Conservation (phyloP, 441 rosid genomes). For the Populus trichocarpa region DNA sequence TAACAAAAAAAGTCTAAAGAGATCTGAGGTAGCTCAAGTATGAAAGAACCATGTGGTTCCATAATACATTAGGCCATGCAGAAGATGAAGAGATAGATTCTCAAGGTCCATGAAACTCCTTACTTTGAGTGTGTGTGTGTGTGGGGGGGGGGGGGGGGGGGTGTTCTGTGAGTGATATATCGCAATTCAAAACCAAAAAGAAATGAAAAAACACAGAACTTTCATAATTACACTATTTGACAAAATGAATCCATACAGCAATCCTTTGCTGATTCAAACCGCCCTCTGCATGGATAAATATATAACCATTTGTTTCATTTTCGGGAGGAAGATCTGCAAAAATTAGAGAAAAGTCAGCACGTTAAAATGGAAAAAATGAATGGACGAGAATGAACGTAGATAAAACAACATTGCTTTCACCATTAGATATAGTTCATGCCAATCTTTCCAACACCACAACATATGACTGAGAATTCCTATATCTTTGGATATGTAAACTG, state of each 20-base stretch:
- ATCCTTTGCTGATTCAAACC: constrained; percentile 98
- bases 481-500: not conserved
- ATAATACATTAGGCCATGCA: too few relatives aligned
- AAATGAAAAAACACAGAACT: constrained; percentile 6
- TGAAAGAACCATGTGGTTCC: too few relatives aligned
- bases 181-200: not conserved
- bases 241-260: constrained; percentile 61
- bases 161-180: too few relatives aligned
- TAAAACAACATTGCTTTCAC: not conserved
- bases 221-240: constrained; percentile 13
- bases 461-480: not conserved
- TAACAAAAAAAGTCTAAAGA: too few relatives aligned
- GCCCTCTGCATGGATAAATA: constrained; percentile 97
- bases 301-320: constrained; percentile 94
- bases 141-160: not conserved
- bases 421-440: not conserved
- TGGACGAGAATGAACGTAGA: not conserved
- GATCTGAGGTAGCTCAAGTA: too few relatives aligned
- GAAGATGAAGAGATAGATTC: too few relatives aligned
- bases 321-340: constrained; percentile 82
- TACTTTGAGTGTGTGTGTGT: not conserved
- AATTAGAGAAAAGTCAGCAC: constrained; percentile 10
- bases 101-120: not conserved
- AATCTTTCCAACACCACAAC: not conserved
- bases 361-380: not conserved